These are phyloP conservation scores for Cucurbita ficifolia DNA, from an alignment of 306 rosid genomes.

Conservation along the genomic window DNA sequence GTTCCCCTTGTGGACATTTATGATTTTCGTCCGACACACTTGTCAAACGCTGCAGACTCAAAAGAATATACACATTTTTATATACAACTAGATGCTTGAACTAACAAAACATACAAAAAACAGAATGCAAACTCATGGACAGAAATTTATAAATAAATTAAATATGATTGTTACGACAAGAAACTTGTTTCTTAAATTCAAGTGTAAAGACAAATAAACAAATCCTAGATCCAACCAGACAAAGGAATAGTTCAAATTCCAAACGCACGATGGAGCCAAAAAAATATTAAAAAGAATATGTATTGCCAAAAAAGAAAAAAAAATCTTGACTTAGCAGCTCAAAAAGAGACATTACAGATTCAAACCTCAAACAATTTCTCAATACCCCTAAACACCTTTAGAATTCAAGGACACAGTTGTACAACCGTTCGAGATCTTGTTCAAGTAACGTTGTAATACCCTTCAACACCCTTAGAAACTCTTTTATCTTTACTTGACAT, in stretches of 20 bases:
- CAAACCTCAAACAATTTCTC: background rate
- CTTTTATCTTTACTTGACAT: background rate
- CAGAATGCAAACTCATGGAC: background rate
- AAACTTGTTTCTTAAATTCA: background rate
- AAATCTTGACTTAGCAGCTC: background rate
- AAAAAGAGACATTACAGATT: background rate
- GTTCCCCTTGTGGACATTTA: conserved; percentile 36
- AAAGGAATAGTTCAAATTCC: background rate
- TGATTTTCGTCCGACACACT: background rate
- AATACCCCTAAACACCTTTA: background rate
- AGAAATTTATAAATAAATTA: background rate
- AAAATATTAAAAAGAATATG: no score
- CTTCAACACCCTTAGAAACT: background rate
- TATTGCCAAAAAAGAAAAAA: no score
- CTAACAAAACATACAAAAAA: background rate
- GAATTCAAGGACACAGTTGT: no score
- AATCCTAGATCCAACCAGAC: background rate
- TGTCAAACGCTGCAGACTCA: background rate
- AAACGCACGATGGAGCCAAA: background rate
- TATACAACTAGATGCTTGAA: background rate
- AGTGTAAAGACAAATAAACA: background rate
- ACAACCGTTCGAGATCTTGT: no score
- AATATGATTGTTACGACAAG: background rate
- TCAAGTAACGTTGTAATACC: background rate
- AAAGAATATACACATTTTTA: background rate